Evolutionary conservation across 495 filamentous ascomycete genomes (phyloP), one percentile per base, ranked within the genome.

Genomic region (Hypoxylon lenormandii): DNA sequence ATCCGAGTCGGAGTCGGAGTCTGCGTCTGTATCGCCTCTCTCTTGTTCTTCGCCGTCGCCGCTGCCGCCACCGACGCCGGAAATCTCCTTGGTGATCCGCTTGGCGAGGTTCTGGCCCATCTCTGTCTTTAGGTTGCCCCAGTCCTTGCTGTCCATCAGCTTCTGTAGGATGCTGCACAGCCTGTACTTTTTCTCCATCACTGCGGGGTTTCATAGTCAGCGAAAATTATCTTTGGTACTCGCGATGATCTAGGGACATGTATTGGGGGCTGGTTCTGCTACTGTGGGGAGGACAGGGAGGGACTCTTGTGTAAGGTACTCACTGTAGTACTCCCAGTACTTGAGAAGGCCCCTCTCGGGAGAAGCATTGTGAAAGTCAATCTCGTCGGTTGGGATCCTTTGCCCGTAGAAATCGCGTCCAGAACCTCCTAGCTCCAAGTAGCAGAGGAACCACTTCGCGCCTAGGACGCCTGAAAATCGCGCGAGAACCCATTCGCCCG

Each of bases 401-500:
- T 74, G 74, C 10, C 80, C 80, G 49, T 81, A 81, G 47, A 77
- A 78, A 30, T 74, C 60, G 13, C 72, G 62, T n/a, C 62, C 70
- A 18, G 69, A 69, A 3, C 74, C 67, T 30, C 79, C 78, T 5
- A 84, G 72, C 58, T 80, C 79, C 10, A 83, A 70, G 47, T 79
- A 72, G 64, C 80, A 83, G 12, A 84, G 76, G 74, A 83, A 83
- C 82, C 81, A 83, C 26, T 79, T 76, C 4, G 82, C 80, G 0
- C 74, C 76, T 0, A 75, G 64, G 11, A 74, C 71, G 1, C 79
- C 78, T 0, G 80, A 79, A 65, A 83, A 83, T 15, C 81, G 74
- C 7, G 77, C 80, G 13, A 84, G 71, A 26, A 84, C 81, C 82
- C 82, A 84, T 72, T 83, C 80, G 19, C 81, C 80, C 1, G 79